Percentiles rank a stretch among this genome's conserved stretches.
Evolutionary conservation across 805 yeast species (phyloP).

Genomic region (Candida yuanshanica): DNA sequence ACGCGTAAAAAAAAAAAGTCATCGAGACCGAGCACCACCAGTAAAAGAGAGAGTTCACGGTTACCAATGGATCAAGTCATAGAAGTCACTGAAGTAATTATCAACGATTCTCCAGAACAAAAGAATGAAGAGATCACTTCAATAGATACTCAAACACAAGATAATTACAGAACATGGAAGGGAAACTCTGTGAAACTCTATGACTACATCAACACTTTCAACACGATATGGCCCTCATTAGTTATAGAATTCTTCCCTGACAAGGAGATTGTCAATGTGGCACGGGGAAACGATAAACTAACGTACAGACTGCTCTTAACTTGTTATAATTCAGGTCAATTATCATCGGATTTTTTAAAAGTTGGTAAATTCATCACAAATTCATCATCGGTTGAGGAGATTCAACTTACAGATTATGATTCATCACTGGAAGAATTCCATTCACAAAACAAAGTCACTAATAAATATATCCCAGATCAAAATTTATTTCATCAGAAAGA

Average conservation of each 20-base stretch:
- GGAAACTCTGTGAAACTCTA: slow-evolving; percentile 74
- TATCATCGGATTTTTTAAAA: slow-evolving; percentile 47
- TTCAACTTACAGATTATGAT: slow-evolving; percentile 32
- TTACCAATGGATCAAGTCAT: background rate
- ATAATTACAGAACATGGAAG: slow-evolving; percentile 53
- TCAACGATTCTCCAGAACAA: background rate
- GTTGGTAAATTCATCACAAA: slow-evolving; percentile 29
- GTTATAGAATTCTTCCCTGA: slow-evolving; percentile 66
- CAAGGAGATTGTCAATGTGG: slow-evolving; percentile 17
- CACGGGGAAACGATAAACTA: slow-evolving; percentile 9
- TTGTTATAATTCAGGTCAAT: slow-evolving; percentile 57
- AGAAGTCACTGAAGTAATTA: background rate
- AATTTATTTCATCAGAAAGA: slow-evolving; percentile 65
- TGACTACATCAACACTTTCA: slow-evolving; percentile 64
- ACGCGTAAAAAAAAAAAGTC: no score
- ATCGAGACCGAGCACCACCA: no score
- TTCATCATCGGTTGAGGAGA: slow-evolving; percentile 7
- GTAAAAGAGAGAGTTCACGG: background rate
- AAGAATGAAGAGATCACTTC: background rate
- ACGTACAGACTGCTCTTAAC: slow-evolving; percentile 50
- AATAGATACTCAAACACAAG: slow-evolving; percentile 10
- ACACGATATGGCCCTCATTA: slow-evolving; percentile 65
- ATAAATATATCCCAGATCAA: slow-evolving; percentile 42
- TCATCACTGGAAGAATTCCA: slow-evolving; percentile 28
- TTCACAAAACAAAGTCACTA: slow-evolving; percentile 25